phyloP scores from a whole-genome alignment of 345 rosid species.

The Eucalyptus dawsonii region DNA sequence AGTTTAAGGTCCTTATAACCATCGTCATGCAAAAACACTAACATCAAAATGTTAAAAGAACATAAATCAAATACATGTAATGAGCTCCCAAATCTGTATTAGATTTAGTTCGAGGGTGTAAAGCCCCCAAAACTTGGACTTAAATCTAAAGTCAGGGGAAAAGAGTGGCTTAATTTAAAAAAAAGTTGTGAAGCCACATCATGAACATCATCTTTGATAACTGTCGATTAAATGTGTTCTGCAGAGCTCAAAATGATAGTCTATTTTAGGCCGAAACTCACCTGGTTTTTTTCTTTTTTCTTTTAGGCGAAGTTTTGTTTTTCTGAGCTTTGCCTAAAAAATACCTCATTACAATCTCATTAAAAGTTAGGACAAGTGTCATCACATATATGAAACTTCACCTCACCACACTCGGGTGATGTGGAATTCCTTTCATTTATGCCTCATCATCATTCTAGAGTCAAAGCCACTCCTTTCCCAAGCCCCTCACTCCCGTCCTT shows the following conservation, averaged over 20 bases:
- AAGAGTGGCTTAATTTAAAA: rapidly evolving
- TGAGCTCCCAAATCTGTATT: background rate
- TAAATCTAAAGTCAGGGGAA: background rate
- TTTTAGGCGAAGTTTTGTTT: no score
- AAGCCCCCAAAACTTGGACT: background rate
- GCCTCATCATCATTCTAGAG: no score
- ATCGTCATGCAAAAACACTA: no score
- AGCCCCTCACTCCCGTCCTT: no score
- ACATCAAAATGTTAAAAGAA: no score
- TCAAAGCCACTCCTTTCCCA: no score
- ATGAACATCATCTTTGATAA: rapidly evolving
- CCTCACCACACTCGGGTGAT: rapidly evolving
- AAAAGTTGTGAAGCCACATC: background rate
- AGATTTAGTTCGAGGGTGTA: background rate
- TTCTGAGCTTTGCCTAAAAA: no score
- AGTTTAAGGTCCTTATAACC: background rate
- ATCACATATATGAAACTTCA: rapidly evolving
- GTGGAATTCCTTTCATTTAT: no score
- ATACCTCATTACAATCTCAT: no score
- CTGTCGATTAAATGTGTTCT: rapidly evolving
- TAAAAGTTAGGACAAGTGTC: no score
- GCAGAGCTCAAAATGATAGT: rapidly evolving
- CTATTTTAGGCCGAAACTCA: rapidly evolving
- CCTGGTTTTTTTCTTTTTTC: rapidly evolving
- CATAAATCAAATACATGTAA: background rate